phyloP scores from a whole-genome alignment of 2,329 filamentous ascomycete genomes.

The Nemania serpens region DNA sequence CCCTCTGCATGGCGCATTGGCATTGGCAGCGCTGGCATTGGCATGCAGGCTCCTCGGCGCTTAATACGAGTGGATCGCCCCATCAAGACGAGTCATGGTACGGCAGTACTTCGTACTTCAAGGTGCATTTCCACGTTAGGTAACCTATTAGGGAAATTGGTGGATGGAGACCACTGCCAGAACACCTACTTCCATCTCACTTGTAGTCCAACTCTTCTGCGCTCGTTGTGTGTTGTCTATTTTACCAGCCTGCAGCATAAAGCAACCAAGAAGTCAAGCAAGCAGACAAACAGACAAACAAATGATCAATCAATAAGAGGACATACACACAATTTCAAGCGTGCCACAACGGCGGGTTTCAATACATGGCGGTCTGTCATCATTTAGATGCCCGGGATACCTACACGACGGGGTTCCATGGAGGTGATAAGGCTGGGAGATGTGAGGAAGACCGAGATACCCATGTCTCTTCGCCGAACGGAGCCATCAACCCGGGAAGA shows the following conservation, averaged over 20 bases:
- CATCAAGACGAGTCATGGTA: conserved; percentile 46
- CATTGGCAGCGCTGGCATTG: conserved; percentile 42
- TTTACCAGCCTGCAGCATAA: too few relatives aligned
- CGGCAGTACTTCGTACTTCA: too few relatives aligned
- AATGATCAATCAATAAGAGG: not conserved
- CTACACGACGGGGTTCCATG: too few relatives aligned
- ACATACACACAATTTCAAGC: not conserved
- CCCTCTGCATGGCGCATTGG: conserved; percentile 49
- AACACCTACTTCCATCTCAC: too few relatives aligned
- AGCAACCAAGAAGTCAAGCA: not conserved
- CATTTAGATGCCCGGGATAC: not conserved
- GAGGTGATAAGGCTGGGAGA: not conserved
- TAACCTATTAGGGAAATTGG: too few relatives aligned
- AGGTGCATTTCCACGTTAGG: too few relatives aligned
- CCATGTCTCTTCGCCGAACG: too few relatives aligned
- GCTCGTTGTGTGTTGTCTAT: too few relatives aligned
- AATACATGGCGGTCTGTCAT: not conserved
- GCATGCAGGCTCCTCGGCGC: conserved; percentile 56
- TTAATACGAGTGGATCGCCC: conserved; percentile 55
- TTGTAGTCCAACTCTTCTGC: too few relatives aligned
- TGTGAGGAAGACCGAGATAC: too few relatives aligned
- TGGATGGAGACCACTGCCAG: too few relatives aligned
- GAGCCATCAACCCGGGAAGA: not conserved
- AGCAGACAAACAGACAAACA: not conserved
- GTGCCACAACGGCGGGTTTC: not conserved